These are phyloP conservation scores for Tulasnella calospora DNA, from an alignment of 768 basidiomycete species.

Conservation along the genomic window DNA sequence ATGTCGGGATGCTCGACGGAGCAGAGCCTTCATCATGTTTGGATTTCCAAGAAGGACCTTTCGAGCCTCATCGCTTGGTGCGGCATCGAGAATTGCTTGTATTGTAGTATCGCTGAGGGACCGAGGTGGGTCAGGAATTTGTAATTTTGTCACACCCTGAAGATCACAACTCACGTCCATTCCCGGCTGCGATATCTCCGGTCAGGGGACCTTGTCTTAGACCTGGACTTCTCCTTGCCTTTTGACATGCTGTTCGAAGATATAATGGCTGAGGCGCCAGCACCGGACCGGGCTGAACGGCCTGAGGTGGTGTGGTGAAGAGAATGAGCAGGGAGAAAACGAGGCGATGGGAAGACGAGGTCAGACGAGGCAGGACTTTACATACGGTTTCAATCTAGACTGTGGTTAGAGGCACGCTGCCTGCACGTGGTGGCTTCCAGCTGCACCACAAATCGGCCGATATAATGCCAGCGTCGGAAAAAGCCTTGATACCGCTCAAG, in stretches of 20 bases:
- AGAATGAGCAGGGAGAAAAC: neutral
- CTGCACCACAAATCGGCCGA: neutral
- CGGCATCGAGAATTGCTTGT: slow-evolving; percentile 23
- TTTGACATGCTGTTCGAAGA: slow-evolving; percentile 11
- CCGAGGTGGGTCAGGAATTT: slow-evolving; percentile 1
- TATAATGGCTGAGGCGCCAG: slow-evolving; percentile 5
- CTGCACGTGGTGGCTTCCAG: slow-evolving; percentile 2
- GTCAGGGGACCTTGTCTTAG: slow-evolving; percentile 3
- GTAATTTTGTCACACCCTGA: neutral
- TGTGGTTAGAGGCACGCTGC: neutral
- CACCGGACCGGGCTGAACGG: neutral
- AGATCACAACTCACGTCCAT: slow-evolving; percentile 15
- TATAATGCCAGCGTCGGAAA: neutral
- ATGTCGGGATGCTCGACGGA: slow-evolving; percentile 6
- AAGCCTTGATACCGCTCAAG: neutral
- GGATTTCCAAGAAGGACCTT: slow-evolving; percentile 19
- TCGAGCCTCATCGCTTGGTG: slow-evolving; percentile 19
- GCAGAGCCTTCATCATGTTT: slow-evolving; percentile 20
- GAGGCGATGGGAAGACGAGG: slow-evolving; percentile 1
- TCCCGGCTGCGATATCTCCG: slow-evolving; percentile 1
- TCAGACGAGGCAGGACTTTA: neutral
- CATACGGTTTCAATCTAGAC: slow-evolving; percentile 1
- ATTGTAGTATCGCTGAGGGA: slow-evolving; percentile 13
- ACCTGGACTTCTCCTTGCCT: slow-evolving; percentile 13
- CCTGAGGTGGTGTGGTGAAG: neutral